These are phyloP conservation scores for Rhododendron ferrugineum DNA, from an alignment of 148 eudicot species.

Conservation along the genomic window DNA sequence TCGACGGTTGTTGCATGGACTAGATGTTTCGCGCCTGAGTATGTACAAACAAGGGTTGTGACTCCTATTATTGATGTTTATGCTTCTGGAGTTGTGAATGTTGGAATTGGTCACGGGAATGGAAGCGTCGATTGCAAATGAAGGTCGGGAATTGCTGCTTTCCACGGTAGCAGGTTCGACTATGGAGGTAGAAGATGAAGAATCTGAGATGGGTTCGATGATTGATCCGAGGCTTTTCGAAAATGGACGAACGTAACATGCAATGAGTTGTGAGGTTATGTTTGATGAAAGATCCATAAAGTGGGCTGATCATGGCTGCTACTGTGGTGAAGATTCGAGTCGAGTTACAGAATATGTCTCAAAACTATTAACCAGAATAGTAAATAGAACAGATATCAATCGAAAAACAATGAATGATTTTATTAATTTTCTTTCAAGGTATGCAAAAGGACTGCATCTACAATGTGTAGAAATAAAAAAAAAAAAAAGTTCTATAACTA, in stretches of 20 bases:
- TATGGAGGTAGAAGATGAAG: slow-evolving; percentile 21
- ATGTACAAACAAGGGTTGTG: slow-evolving; percentile 13
- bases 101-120: slow-evolving; percentile 38
- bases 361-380: neutral
- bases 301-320: slow-evolving; percentile 23
- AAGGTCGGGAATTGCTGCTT: slow-evolving; percentile 24
- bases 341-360: neutral
- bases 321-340: slow-evolving; percentile 17
- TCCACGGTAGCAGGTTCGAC: slow-evolving; percentile 5
- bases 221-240: slow-evolving; percentile 17
- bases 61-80: slow-evolving; percentile 39
- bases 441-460: slow-evolving; percentile 7
- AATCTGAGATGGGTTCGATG: slow-evolving; percentile 13
- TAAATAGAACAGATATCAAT: neutral
- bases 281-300: slow-evolving; percentile 26
- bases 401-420: neutral
- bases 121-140: slow-evolving; percentile 18
- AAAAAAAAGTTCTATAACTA: neutral
- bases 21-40: too few relatives aligned
- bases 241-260: slow-evolving; percentile 16
- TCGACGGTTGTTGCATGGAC: too few relatives aligned
- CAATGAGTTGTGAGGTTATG: slow-evolving; percentile 24
- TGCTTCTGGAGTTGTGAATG: slow-evolving; percentile 42
- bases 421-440: slow-evolving; percentile 6
- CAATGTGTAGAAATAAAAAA: slow-evolving; percentile 3